Base-by-base conservation (phyloP, 306 rosid genomes). In the Cucumis cinereus region DNA sequence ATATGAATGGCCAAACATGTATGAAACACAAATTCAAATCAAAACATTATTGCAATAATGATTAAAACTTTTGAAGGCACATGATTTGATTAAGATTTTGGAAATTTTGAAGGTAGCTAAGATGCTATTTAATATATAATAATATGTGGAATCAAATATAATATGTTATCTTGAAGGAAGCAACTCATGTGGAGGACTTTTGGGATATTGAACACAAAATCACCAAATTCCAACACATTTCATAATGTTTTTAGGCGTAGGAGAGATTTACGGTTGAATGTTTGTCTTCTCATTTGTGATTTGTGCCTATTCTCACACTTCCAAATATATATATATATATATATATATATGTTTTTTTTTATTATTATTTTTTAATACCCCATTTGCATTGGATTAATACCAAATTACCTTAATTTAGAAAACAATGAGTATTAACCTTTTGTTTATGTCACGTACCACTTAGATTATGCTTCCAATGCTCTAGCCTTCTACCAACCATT, bases 191-290 rank as follows among this genome's bases (percentile, higher is more conserved):
- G 53, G 17, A 9, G 10, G 6, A 36, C 9, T 28, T 8, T 7
- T 33, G 47, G n/a, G 16, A 8, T 3, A 22, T 38, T 6, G 28
- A 64, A 4, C 0, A 36, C 3, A 33, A 19, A 68, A 68, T 13
- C 33, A 68, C 7, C 55, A 43, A 43, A 68, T 68, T 68, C 30
- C 35, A 40, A 68, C 22, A 43, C 35, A 38, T 22, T 68, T 7
- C 33, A 68, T 2, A 22, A 41, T 11, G 36, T 23, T 12, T 20
- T 0, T 5, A 60, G 40, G 69, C 23, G 15, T 16, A 6, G 35
- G 74, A 69, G 74, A 69, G 55, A 69, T 41, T 69, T 41, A 38
- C 74, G 74, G 74, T 45, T 69, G 74, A 69, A 69, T 69, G 74
- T 69, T 23, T 69, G 74, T 69, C 74, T 69, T 69, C 7, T 69